Conservation (phyloP, 208 protist species). For the Acanthamoeba divionensis region DNA sequence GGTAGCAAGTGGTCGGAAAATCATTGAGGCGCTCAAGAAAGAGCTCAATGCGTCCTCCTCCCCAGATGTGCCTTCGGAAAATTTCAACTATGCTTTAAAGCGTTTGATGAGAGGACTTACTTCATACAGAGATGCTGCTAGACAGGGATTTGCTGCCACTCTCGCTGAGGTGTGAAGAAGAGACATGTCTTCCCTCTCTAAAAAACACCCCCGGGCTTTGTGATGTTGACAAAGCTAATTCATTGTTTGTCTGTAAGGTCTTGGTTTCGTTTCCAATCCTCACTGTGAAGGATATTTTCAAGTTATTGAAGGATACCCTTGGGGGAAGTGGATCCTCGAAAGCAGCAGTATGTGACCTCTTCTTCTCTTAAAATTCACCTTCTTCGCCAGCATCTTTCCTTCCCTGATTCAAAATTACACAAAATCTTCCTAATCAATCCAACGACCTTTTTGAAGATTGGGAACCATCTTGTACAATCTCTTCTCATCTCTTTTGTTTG, state of each 20-base stretch:
- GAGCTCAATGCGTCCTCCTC: neutral
- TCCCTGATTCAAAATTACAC: neutral
- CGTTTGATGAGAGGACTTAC: slow-evolving; percentile 30
- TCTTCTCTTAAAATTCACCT: neutral
- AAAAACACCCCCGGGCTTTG: too few relatives aligned
- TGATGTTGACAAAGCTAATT: too few relatives aligned
- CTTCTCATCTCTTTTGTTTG: neutral
- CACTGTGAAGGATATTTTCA: too few relatives aligned
- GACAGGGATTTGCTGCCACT: slow-evolving; percentile 32
- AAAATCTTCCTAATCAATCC: neutral
- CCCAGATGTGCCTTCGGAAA: neutral
- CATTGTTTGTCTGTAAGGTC: neutral
- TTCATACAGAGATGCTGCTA: slow-evolving; percentile 44
- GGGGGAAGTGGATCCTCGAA: too few relatives aligned
- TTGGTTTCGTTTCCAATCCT: too few relatives aligned
- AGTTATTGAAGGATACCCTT: too few relatives aligned
- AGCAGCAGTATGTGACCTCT: neutral
- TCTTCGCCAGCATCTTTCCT: neutral
- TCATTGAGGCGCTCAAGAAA: neutral
- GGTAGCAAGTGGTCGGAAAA: neutral
- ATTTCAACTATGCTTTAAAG: slow-evolving; percentile 18
- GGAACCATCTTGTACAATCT: neutral
- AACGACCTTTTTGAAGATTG: too few relatives aligned
- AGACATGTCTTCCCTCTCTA: too few relatives aligned
- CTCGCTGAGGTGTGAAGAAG: slow-evolving; percentile 21